Percentiles rank a stretch among this genome's conserved stretches.
phyloP scores from a whole-genome alignment of 1,139 yeast species.

The Diutina neorugosa region DNA sequence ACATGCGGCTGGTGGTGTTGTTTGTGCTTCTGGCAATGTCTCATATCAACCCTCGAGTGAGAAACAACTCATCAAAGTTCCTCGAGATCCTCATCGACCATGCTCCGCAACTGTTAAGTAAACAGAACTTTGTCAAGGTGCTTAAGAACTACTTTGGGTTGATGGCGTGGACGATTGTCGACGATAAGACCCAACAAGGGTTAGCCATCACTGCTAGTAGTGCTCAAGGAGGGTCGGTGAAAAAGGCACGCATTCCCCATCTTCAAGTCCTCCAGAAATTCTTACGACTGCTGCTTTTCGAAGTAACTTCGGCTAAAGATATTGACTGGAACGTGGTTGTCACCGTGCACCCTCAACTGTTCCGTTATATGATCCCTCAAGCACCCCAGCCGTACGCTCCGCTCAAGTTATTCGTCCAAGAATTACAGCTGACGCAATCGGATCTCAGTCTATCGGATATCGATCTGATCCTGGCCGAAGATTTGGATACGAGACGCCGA shows the following conservation, averaged over 20 bases:
- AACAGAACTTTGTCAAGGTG: slow-evolving; percentile 47
- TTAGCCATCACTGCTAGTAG: slow-evolving; percentile 34
- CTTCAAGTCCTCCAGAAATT: slow-evolving; percentile 32
- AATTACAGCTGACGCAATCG: slow-evolving; percentile 11
- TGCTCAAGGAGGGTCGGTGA: slow-evolving; percentile 25
- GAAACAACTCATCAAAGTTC: slow-evolving; percentile 59
- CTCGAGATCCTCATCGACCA: slow-evolving; percentile 40
- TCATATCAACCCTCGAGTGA: slow-evolving; percentile 64
- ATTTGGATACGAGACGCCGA: slow-evolving; percentile 47
- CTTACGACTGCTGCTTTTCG: slow-evolving; percentile 27
- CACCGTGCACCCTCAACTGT: slow-evolving; percentile 31
- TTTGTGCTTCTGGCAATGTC: slow-evolving; percentile 94
- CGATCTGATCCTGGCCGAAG: slow-evolving; percentile 35
- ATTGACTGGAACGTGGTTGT: slow-evolving; percentile 1
- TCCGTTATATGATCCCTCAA: slow-evolving; percentile 39
- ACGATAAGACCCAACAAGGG: slow-evolving; percentile 32
- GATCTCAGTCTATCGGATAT: slow-evolving; percentile 18
- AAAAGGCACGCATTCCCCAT: slow-evolving; percentile 29
- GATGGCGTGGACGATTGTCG: slow-evolving; percentile 45
- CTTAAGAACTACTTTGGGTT: slow-evolving; percentile 44
- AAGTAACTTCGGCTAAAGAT: slow-evolving; percentile 6
- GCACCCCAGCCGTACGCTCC: slow-evolving; percentile 51
- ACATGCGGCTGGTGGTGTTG: slow-evolving; percentile 52
- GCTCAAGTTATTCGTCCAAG: slow-evolving; percentile 38
- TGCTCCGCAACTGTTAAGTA: slow-evolving; percentile 37